These are phyloP conservation scores for Erigeron canadensis DNA, from an alignment of 129 eudicot genomes.

Conservation along the genomic window DNA sequence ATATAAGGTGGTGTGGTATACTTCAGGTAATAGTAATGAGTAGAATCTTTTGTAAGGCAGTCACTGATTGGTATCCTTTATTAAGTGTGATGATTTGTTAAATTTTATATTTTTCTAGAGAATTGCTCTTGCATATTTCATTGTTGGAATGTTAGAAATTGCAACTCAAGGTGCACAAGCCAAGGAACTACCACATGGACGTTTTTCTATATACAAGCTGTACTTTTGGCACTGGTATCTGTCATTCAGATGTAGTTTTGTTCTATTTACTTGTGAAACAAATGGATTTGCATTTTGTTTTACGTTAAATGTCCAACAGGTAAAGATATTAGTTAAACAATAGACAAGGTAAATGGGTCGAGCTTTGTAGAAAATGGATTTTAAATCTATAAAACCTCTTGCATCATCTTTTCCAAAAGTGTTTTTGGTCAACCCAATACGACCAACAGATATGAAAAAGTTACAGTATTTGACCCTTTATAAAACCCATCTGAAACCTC, in stretches of 20 bases:
- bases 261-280: background rate
- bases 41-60: conserved; percentile 1
- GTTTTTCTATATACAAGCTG: conserved; percentile 55
- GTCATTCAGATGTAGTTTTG: background rate
- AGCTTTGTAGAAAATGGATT: background rate
- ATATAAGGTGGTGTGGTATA: conserved; percentile 79
- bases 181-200: conserved; percentile 38
- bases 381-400: background rate
- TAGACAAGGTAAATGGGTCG: background rate
- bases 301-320: background rate
- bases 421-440: background rate
- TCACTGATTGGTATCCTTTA: background rate
- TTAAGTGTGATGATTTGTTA: background rate
- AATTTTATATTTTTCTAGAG: conserved; percentile 47
- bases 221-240: conserved; percentile 75
- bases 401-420: background rate
- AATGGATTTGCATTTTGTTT: background rate
- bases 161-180: conserved; percentile 43
- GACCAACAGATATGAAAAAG: background rate
- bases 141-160: conserved; percentile 69
- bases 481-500: background rate
- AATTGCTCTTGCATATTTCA: conserved; percentile 76
- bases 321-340: background rate
- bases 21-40: conserved; percentile 62
- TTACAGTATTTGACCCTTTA: conserved; percentile 6